A percentile compares a stretch with the other conserved stretches of the same genome.
phyloP scores from a whole-genome alignment of 2,329 filamentous ascomycete genomes.

The Cladophialophora psammophila region DNA sequence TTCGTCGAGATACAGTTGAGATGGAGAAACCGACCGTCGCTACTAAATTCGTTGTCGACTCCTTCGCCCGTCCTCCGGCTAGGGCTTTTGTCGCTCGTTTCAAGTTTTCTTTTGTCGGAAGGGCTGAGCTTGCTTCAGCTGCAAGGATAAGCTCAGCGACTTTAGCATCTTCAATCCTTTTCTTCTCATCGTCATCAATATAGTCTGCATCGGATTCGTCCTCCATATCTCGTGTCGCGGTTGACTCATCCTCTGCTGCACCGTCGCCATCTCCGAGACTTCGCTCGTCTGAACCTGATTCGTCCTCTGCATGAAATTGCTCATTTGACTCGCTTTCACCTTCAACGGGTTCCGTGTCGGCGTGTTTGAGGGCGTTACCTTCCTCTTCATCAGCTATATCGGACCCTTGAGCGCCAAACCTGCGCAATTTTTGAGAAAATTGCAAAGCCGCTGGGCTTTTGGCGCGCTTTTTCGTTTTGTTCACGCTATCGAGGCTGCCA shows the following conservation, averaged over 20 bases:
- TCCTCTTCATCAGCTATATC: conserved; percentile 42
- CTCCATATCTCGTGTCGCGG: conserved; percentile 1
- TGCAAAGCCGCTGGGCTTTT: conserved; percentile 14
- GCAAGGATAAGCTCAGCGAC: conserved; percentile 56
- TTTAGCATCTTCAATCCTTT: conserved; percentile 54
- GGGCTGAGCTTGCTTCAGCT: conserved; percentile 53
- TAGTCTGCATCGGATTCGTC: conserved; percentile 50
- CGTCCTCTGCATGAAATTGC: conserved; percentile 53
- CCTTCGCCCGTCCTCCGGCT: conserved; percentile 49
- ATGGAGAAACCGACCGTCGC: conserved; percentile 34
- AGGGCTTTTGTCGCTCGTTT: conserved; percentile 53
- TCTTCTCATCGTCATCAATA: conserved; percentile 65
- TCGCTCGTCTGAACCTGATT: conserved; percentile 5
- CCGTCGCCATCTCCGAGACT: neutral
- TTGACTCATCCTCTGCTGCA: neutral
- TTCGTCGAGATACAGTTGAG: conserved; percentile 17
- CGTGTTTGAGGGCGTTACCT: conserved; percentile 36
- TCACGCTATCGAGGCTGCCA: conserved; percentile 5
- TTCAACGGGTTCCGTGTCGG: conserved; percentile 13
- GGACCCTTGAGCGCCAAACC: conserved; percentile 30
- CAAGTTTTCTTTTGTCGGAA: conserved; percentile 54
- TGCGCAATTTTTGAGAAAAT: conserved; percentile 37
- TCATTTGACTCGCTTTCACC: conserved; percentile 56
- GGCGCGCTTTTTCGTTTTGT: neutral
- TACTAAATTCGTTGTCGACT: conserved; percentile 53